Base-by-base conservation (phyloP, 176 grass and related monocot species). In the Ensete glaucum region DNA sequence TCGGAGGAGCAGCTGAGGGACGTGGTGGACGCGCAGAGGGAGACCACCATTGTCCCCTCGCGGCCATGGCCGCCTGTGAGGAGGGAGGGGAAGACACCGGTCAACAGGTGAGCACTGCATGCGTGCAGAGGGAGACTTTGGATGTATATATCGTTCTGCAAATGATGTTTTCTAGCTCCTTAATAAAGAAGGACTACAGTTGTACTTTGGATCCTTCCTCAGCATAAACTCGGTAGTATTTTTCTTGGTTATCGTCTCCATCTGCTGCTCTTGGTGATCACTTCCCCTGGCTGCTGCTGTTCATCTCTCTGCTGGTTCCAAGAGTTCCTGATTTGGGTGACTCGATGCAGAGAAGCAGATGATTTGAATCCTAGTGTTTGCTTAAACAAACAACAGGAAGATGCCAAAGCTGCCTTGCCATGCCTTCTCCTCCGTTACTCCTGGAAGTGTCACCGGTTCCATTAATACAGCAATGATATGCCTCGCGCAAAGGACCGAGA, bases 11-110 rank as follows among this genome's bases (percentile, higher is more conserved):
- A 66, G 1, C 50, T 93, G 43, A 85, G 73, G 29, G 60, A 84
- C 27, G 15, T 87, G 51, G 76, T 94, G 54, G 50, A 49, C 1
- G 55, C 78, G 79, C 95, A 98, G 81, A 63, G 60, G 24, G 73
- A 91, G 76, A 27, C 70, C 0, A 59, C 93, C 52, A 93, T 98
- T 34, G 21, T 91, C 34, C 88, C 95, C 7, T 80, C 86, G 1
- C 80, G 63, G 71, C 84, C 84, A 2, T 67, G 34, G 34, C 34
- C 51, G 74, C 72, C 62, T 25, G 49, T 64, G 62, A 21, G 62
- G 59, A 70, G 57, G 71, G 29, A 20, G 29, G 25, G 19, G 50
- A 49, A 26, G 54, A 14, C 78, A 20, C 77, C 52, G 82, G 25
- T 55, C 63, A 43, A 73, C 2, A 64, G 81, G 59, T 20, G 34